These are phyloP conservation scores for Saccharomyces pastorianus DNA, from an alignment of 1,139 yeast species.

Conservation along the genomic window DNA sequence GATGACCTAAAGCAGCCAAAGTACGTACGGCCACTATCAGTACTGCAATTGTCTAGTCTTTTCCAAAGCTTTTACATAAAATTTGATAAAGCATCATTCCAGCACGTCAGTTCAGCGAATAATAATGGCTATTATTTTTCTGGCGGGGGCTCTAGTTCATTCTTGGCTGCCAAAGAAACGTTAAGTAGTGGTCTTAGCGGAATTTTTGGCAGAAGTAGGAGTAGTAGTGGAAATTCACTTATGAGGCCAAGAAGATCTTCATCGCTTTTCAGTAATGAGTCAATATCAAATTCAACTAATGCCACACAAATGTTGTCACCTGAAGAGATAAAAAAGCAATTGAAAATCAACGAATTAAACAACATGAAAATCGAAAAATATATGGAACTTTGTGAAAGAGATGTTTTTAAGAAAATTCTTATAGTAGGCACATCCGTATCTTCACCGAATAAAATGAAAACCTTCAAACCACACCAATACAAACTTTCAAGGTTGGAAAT, in stretches of 20 bases:
- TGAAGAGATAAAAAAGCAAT: slow-evolving; percentile 25
- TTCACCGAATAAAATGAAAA: slow-evolving; percentile 1
- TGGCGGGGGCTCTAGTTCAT: slow-evolving; percentile 8
- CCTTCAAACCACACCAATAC: slow-evolving; percentile 5
- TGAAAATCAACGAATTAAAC: slow-evolving; percentile 20
- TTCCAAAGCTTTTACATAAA: slow-evolving; percentile 45
- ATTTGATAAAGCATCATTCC: slow-evolving; percentile 27
- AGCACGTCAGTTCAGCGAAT: slow-evolving; percentile 13
- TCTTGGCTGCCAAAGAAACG: slow-evolving; percentile 24
- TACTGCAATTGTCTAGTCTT: slow-evolving; percentile 43
- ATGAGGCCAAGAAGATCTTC: slow-evolving; percentile 24
- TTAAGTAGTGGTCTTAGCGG: slow-evolving; percentile 31
- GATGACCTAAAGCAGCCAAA: slow-evolving; percentile 48
- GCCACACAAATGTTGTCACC: slow-evolving; percentile 25
- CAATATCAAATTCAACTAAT: slow-evolving; percentile 11
- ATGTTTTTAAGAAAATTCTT: slow-evolving; percentile 22
- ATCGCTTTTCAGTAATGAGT: slow-evolving; percentile 25
- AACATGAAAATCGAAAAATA: slow-evolving; percentile 25
- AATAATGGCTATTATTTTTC: slow-evolving; percentile 3
- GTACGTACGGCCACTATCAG: slow-evolving; percentile 45
- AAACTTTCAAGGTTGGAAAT: slow-evolving; percentile 18
- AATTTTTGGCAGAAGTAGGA: slow-evolving; percentile 30
- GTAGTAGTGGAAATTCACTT: slow-evolving; percentile 18
- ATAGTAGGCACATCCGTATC: slow-evolving; percentile 30
- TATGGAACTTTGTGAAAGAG: slow-evolving; percentile 28